Base-by-base conservation (phyloP, 306 rosid genomes). In the Gastrolobium villosum region DNA sequence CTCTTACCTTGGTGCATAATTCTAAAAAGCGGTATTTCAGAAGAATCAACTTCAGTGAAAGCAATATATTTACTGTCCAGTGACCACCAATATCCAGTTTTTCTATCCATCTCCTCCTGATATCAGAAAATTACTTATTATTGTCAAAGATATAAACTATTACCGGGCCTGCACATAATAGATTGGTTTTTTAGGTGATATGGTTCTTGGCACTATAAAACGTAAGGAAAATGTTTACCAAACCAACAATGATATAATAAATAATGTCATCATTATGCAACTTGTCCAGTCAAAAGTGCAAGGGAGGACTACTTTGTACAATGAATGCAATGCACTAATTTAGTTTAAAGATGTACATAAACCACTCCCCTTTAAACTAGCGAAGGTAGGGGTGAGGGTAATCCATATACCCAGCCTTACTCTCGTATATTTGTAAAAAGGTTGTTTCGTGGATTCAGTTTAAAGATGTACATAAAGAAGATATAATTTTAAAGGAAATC, bases 91-190 rank as follows among this genome's bases (percentile, higher is more conserved):
- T 93, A 93, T 59, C 99, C 98, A 72, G 81, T 86, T 84, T 93
- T 95, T 59, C 99, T 83, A 45, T 95, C 97, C 98, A 95, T 95
- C 89, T 95, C 99, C 87, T 95, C 99, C 99, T 95, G 92, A 59
- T 82, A 81, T 75, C 65, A 86, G 48, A 35, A 84, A 80, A 61
- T 20, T 39, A 46, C 32, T 64, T 31, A 71, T 62, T 39, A 75
- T 13, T 63, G 39, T 40, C 31, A 48, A 77, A 70, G 31, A 54
- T 44, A 63, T 36, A 46, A 71, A 77, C 30, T 44, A 48, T 7
- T 53, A 6, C 15, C 3, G 0, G 62, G 68, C 45, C 50, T 26
- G 65, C 71, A 64, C 66, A 34, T 39, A 65, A 64, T 26, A 72
- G 62, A 49, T 50, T 32, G 52, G 41, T 14, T 3, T 11, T 15